Percentiles rank a stretch among this genome's conserved stretches.
phyloP scores from a whole-genome alignment of 2,329 filamentous ascomycete genomes.

The Bipolaris oryzae region DNA sequence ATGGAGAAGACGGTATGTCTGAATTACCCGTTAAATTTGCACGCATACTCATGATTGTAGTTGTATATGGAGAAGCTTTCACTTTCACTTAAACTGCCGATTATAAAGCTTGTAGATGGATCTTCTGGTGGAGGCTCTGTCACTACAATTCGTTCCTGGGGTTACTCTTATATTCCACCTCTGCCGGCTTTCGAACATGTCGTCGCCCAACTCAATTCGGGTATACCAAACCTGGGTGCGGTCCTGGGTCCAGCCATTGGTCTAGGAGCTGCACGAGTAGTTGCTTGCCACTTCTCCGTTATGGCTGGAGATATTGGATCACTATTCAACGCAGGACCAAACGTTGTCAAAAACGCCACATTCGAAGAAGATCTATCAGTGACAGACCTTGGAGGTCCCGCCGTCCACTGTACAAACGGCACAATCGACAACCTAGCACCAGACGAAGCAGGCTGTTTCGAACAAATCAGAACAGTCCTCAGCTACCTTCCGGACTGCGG shows the following conservation, averaged over 20 bases:
- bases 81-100: conserved; percentile 62
- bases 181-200: conserved; percentile 60
- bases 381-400: conserved; percentile 64
- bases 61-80: conserved; percentile 68
- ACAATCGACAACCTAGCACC: conserved; percentile 69
- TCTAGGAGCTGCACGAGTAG: conserved; percentile 65
- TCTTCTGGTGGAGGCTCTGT: conserved; percentile 67
- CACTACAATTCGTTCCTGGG: conserved; percentile 61
- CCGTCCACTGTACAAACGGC: conserved; percentile 68
- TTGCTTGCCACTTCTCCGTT: conserved; percentile 68
- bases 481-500: conserved; percentile 65
- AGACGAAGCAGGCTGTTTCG: conserved; percentile 66
- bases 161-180: conserved; percentile 66
- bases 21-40: not conserved
- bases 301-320: conserved; percentile 68
- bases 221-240: conserved; percentile 68
- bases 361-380: conserved; percentile 68
- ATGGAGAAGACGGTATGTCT: conserved; percentile 59
- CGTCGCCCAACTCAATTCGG: conserved; percentile 64
- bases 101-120: conserved; percentile 69
- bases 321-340: conserved; percentile 68
- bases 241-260: conserved; percentile 69
- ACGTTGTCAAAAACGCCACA: conserved; percentile 66
- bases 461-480: conserved; percentile 64
- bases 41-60: conserved; percentile 29